A percentile compares a stretch with the other conserved stretches of the same genome.
Evolutionary conservation across 2,329 filamentous ascomycete species (phyloP).

Genomic region (Diaporthe amygdali): DNA sequence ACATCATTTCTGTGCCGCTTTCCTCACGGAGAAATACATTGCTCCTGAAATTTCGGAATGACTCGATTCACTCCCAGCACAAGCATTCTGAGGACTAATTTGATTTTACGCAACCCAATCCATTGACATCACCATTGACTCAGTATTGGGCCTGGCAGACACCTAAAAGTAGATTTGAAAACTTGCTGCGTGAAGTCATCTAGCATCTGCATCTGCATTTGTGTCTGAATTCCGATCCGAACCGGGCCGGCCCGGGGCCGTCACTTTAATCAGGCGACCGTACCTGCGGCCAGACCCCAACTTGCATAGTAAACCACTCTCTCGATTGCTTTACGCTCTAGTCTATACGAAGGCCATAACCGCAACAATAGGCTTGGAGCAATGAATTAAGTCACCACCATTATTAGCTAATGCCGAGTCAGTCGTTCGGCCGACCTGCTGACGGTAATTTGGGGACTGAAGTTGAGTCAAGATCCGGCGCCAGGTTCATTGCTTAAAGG

Average conservation of each 20-base stretch:
- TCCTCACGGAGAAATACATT: not conserved
- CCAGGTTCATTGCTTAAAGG: not conserved
- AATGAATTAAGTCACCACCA: not conserved
- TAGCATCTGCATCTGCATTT: not conserved
- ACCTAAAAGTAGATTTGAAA: no score
- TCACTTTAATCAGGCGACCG: not conserved
- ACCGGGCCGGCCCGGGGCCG: not conserved
- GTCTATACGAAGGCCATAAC: not conserved
- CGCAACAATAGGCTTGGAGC: not conserved
- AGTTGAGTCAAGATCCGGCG: slow-evolving; percentile 3
- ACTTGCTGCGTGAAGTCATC: no score
- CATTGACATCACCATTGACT: no score
- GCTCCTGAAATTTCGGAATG: not conserved
- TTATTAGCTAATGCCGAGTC: slow-evolving; percentile 3
- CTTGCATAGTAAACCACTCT: not conserved
- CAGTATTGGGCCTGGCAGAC: no score
- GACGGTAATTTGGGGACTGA: not conserved
- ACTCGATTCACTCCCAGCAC: not conserved
- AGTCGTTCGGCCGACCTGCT: not conserved
- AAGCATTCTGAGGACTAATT: no score
- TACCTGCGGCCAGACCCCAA: not conserved
- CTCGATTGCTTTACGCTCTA: not conserved
- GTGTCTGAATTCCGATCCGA: not conserved
- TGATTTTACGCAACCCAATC: no score
- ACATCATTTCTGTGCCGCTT: not conserved